Evolutionary conservation across 176 grass and related monocot genomes (phyloP), one percentile per base, ranked within the genome.

Genomic region (Lolium perenne): DNA sequence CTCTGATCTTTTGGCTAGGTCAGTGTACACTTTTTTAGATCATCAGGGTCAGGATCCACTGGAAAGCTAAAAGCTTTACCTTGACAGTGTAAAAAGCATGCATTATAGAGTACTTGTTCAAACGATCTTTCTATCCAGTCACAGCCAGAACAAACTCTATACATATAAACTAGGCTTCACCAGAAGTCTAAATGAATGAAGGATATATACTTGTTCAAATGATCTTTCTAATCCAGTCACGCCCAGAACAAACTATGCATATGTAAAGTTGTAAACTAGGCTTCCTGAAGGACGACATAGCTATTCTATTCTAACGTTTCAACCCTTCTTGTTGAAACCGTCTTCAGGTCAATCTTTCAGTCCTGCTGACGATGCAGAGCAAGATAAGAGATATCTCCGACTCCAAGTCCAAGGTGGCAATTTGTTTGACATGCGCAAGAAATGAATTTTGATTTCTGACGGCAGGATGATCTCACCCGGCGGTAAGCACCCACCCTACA

Each of bases 401-500:
- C 32, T 18, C 17, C 47, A 10, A 35, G 32, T 35, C 32, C 7
- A 38, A 18, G 25, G 12, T 17, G 23, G 16, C 7, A 7, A 71
- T 63, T 21, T 5, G 51, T 65, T 38, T 5, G 26, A 7, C 16
- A 59, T 59, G 20, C 6, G 23, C 15, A 17, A 74, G 10, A 18
- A 73, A 59, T 25, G 8, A 13, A 11, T 22, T 38, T 8, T 51
- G 32, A 18, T 29, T 38, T 53, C 45, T 88, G 81, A 85, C 11
- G 53, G 32, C 69, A 84, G 14, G 2, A 47, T 91, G 81, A 71
- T 67, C 59, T 85, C 81, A 87, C 3, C 12, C 1, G 55, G 7
- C 4, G 3, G 53, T 88, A 69, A 51, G 59, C 9, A 76, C 23
- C 32, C 48, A 40, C 4, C 38, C 2, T 35, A 20, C 58, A 66